phyloP scores from a whole-genome alignment of 352 stramenopile genomes.

The Globisporangium carolinianum region DNA sequence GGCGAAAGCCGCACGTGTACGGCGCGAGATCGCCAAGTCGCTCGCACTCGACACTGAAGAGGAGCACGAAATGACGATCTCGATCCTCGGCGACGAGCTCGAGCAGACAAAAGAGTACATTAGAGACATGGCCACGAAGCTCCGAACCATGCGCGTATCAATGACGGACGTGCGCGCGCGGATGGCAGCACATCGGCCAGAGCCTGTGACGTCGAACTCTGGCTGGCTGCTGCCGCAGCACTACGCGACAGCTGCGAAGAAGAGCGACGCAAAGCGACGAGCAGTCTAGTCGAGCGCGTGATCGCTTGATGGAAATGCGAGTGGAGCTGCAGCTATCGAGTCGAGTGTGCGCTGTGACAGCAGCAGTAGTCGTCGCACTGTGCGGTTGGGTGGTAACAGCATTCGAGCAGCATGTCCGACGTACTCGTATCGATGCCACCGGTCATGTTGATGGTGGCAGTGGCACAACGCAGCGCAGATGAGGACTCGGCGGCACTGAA shows the following conservation, averaged over 20 bases:
- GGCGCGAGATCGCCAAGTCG: slow-evolving; percentile 29
- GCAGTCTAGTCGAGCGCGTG: no score
- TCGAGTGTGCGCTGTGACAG: no score
- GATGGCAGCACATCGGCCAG: slow-evolving; percentile 19
- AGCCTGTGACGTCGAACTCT: slow-evolving; percentile 9
- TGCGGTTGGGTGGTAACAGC: no score
- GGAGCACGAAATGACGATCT: slow-evolving; percentile 32
- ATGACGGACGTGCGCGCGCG: slow-evolving; percentile 32
- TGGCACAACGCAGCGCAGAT: no score
- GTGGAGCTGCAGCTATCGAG: no score
- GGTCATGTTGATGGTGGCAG: no score
- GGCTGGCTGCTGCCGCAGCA: slow-evolving; percentile 27
- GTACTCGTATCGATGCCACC: no score
- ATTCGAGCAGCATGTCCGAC: no score
- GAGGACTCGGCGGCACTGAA: no score
- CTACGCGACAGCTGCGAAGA: slow-evolving; percentile 25
- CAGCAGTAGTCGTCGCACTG: no score
- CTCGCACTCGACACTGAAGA: slow-evolving; percentile 28
- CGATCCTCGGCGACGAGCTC: slow-evolving; percentile 53
- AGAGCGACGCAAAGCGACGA: slow-evolving; percentile 5
- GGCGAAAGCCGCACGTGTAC: slow-evolving; percentile 36
- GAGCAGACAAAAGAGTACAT: slow-evolving; percentile 54
- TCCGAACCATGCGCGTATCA: slow-evolving; percentile 17
- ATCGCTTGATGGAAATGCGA: no score
- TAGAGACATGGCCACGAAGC: slow-evolving; percentile 31